phyloP scores from a whole-genome alignment of 305 asterid genomes.

The Fraxinus sp. region DNA sequence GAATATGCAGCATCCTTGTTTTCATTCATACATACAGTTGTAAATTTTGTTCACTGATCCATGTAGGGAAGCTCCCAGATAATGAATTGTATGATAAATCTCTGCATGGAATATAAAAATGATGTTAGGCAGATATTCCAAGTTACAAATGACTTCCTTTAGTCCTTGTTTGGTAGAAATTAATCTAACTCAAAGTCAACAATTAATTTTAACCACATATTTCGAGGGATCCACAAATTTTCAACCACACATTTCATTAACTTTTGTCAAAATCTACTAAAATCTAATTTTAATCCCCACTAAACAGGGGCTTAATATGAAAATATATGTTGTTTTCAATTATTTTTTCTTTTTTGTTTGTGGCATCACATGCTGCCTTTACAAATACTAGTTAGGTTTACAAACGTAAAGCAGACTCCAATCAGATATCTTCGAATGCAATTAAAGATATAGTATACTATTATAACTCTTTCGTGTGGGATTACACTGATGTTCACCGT shows the following conservation, averaged over 20 bases:
- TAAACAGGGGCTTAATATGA: background rate
- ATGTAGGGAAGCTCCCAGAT: slow-evolving; percentile 73
- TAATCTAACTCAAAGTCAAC: background rate
- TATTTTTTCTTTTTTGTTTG: background rate
- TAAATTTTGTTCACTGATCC: slow-evolving; percentile 46
- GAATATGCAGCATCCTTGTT: background rate
- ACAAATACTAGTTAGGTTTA: background rate
- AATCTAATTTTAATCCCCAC: background rate
- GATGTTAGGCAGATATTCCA: background rate
- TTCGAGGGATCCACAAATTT: background rate
- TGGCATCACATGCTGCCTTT: background rate
- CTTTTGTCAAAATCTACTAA: background rate
- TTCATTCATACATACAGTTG: slow-evolving; percentile 48
- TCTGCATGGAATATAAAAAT: slow-evolving; percentile 38
- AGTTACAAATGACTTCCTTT: background rate
- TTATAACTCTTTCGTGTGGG: background rate
- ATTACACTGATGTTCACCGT: background rate
- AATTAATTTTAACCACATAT: background rate
- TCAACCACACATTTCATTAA: background rate
- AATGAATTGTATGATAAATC: slow-evolving; percentile 79
- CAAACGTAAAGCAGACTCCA: background rate
- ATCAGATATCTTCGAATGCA: background rate
- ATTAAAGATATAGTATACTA: background rate
- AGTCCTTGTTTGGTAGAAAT: background rate
- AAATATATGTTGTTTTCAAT: slow-evolving; percentile 8